Percentiles rank a stretch among this genome's conserved stretches.
Conservation (phyloP, 2,329 filamentous ascomycete genomes). For the Trichoderma citrinoviride region DNA sequence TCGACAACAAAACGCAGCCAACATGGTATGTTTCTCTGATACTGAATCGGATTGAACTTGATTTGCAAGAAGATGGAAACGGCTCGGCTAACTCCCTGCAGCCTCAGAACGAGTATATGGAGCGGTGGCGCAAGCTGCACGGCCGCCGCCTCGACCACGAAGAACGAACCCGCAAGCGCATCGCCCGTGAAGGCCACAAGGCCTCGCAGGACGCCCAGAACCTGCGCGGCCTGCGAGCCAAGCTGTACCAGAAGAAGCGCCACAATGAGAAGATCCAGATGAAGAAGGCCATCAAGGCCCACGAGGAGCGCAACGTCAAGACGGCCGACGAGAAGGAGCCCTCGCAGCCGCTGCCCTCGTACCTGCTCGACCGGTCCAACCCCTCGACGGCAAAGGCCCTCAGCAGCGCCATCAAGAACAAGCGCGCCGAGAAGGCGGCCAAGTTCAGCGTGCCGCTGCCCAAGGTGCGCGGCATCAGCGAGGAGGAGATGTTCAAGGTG, state of each 20-base stretch:
- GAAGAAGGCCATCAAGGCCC: slow-evolving; percentile 88
- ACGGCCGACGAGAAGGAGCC: slow-evolving; percentile 76
- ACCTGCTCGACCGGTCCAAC: slow-evolving; percentile 81
- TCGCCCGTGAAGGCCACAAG: slow-evolving; percentile 86
- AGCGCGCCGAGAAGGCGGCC: slow-evolving; percentile 88
- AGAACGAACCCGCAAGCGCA: slow-evolving; percentile 82
- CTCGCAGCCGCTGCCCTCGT: slow-evolving; percentile 80
- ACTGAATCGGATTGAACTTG: neutral
- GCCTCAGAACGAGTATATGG: slow-evolving; percentile 80
- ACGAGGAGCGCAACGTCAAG: slow-evolving; percentile 96
- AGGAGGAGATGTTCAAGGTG: slow-evolving; percentile 98
- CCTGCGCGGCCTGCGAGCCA: slow-evolving; percentile 84
- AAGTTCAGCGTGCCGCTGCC: slow-evolving; percentile 90
- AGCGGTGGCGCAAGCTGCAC: slow-evolving; percentile 62
- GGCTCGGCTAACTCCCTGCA: slow-evolving; percentile 37
- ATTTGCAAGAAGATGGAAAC: neutral
- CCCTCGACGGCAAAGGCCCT: slow-evolving; percentile 64
- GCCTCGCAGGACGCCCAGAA: slow-evolving; percentile 89
- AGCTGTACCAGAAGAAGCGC: slow-evolving; percentile 88
- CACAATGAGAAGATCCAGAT: slow-evolving; percentile 98
- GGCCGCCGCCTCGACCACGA: slow-evolving; percentile 70
- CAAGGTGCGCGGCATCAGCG: slow-evolving; percentile 85
- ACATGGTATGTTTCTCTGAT: slow-evolving; percentile 33
- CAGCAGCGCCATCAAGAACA: slow-evolving; percentile 89
- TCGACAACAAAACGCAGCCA: slow-evolving; percentile 24